phyloP scores from a whole-genome alignment of 129 eudicot species.

The Tagetes erecta region DNA sequence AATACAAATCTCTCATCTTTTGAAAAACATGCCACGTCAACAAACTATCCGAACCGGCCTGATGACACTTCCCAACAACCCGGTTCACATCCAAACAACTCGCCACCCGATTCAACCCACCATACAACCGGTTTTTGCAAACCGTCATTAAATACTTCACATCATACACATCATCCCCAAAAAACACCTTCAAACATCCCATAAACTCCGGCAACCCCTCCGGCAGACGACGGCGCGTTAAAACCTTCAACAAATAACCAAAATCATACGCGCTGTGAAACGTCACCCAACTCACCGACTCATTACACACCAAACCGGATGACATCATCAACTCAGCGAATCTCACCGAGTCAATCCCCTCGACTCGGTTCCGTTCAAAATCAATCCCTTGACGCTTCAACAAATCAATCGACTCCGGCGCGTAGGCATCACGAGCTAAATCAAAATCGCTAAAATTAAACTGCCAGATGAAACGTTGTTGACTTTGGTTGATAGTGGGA shows the following conservation, averaged over 20 bases:
- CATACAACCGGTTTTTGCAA: conserved; percentile 50
- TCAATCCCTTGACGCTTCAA: conserved; percentile 64
- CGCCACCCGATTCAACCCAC: conserved; percentile 75
- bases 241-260: conserved; percentile 68
- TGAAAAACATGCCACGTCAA: conserved; percentile 72
- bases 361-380: conserved; percentile 43
- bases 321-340: conserved; percentile 77
- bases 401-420: conserved; percentile 62
- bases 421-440: conserved; percentile 56
- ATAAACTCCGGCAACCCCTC: conserved; percentile 43
- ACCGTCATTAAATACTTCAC: conserved; percentile 63
- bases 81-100: conserved; percentile 53
- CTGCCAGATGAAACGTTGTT: conserved; percentile 58
- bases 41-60: too few relatives aligned
- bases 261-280: conserved; percentile 87
- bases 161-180: conserved; percentile 61
- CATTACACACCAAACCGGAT: conserved; percentile 65
- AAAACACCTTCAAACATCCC: conserved; percentile 47
- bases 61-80: conserved; percentile 47
- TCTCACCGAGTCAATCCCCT: conserved; percentile 55
- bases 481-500: conserved; percentile 45
- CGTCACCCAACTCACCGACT: conserved; percentile 76
- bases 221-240: conserved; percentile 70
- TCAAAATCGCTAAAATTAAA: conserved; percentile 73
- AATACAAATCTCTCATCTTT: conserved; percentile 54